phyloP scores from a whole-genome alignment of 768 basidiomycete species.

The Boletus rubropictus region DNA sequence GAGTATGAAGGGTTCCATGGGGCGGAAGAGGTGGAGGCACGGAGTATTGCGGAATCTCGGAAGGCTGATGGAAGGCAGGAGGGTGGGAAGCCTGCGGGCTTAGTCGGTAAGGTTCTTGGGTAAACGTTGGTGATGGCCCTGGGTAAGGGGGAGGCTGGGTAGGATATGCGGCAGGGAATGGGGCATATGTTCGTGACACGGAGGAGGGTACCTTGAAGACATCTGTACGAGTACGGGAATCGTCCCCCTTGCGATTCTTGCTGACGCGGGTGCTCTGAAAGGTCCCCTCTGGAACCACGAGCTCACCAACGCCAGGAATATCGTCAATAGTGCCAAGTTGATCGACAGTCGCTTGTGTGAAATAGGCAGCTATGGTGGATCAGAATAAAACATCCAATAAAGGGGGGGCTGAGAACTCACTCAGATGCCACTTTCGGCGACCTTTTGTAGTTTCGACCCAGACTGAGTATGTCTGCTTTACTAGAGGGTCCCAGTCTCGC shows the following conservation, averaged over 20 bases:
- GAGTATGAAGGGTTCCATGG: constrained; percentile 16
- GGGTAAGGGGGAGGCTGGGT: constrained; percentile 23
- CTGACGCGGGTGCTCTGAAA: constrained; percentile 64
- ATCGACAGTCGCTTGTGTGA: constrained; percentile 71
- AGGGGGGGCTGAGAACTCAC: constrained; percentile 37
- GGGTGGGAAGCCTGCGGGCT: constrained; percentile 22
- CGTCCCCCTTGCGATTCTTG: constrained; percentile 45
- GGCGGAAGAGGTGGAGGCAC: constrained; percentile 24
- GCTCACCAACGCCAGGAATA: constrained; percentile 49
- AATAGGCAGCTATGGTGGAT: constrained; percentile 65
- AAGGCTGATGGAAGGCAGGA: constrained; percentile 14
- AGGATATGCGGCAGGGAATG: constrained; percentile 35
- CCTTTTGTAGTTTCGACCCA: constrained; percentile 64
- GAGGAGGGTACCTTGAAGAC: constrained; percentile 30
- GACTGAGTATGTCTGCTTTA: constrained; percentile 83
- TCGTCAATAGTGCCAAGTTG: constrained; percentile 67
- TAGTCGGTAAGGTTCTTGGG: constrained; percentile 22
- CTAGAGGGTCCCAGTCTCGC: constrained; percentile 60
- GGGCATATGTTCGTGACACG: constrained; percentile 36
- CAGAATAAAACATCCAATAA: constrained; percentile 12
- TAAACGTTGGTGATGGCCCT: constrained; percentile 15
- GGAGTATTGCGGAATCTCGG: constrained; percentile 27
- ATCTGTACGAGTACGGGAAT: constrained; percentile 29
- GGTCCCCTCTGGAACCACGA: constrained; percentile 59
- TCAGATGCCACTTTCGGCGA: constrained; percentile 76